Percentiles rank a stretch among this genome's conserved stretches.
Evolutionary conservation across 2,329 filamentous ascomycete species (phyloP).

Genomic region (Thelonectria rubi): DNA sequence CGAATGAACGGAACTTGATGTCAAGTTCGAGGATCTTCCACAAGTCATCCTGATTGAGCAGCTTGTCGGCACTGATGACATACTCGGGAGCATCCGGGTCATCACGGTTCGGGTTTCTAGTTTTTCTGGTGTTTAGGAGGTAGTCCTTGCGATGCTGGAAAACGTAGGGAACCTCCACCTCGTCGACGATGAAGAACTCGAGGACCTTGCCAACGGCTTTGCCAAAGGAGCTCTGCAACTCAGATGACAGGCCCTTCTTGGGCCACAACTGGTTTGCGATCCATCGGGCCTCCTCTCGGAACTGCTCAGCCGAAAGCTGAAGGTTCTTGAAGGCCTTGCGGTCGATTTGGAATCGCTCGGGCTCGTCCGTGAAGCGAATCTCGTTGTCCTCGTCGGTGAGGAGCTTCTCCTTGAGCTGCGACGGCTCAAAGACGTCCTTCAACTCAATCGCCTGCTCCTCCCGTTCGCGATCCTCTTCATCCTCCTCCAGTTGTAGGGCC

Average conservation of each 20-base stretch:
- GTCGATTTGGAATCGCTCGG: constrained; percentile 92
- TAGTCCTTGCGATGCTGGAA: constrained; percentile 99
- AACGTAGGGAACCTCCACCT: constrained; percentile 96
- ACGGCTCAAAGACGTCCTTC: constrained; percentile 98
- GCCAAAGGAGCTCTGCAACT: constrained; percentile 83
- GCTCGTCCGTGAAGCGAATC: constrained; percentile 88
- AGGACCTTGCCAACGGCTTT: constrained; percentile 91
- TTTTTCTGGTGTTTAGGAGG: constrained; percentile 86
- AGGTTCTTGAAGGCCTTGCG: constrained; percentile 88
- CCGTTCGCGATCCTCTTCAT: constrained; percentile 79
- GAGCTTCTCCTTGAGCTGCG: constrained; percentile 91
- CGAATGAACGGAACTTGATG: constrained; percentile 90
- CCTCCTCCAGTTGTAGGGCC: constrained; percentile 88
- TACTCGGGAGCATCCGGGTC: constrained; percentile 78
- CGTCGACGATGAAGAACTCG: constrained; percentile 93
- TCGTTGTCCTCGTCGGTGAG: constrained; percentile 94
- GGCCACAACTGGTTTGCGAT: constrained; percentile 90
- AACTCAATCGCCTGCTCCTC: constrained; percentile 89
- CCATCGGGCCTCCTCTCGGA: constrained; percentile 90
- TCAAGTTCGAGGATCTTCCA: constrained; percentile 97
- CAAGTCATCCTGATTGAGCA: constrained; percentile 90
- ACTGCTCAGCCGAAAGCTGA: constrained; percentile 82
- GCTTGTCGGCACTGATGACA: constrained; percentile 81
- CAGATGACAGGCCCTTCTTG: constrained; percentile 78
- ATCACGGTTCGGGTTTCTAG: constrained; percentile 66